Percentiles rank a stretch among this genome's conserved stretches.
These are phyloP conservation scores for Orbilia oligospora DNA, from an alignment of 2,329 filamentous ascomycete genomes.

Conservation along the genomic window DNA sequence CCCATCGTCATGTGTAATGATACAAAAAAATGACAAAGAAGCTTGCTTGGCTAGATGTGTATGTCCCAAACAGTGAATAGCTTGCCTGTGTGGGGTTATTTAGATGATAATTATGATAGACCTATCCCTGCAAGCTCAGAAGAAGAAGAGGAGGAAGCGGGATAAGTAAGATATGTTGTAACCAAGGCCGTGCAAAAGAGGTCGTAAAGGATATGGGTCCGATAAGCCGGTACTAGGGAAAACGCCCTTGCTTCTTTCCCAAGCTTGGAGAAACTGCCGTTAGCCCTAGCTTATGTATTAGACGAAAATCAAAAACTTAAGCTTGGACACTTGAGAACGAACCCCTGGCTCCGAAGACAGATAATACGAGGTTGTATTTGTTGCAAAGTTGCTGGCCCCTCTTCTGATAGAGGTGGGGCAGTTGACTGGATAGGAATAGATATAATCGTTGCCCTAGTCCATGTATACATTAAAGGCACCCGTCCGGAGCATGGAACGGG, in stretches of 20 bases:
- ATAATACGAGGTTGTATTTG: constrained; percentile 36
- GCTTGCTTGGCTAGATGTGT: constrained; percentile 47
- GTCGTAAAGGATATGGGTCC: not conserved
- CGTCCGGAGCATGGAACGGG: too few species aligned
- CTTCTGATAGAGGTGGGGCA: constrained; percentile 50
- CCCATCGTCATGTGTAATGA: constrained; percentile 57
- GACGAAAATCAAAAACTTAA: constrained; percentile 11
- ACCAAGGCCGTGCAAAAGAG: not conserved
- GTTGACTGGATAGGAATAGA: constrained; percentile 13
- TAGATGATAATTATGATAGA: constrained; percentile 20
- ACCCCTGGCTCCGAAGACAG: not conserved
- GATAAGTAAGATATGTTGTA: constrained; percentile 18
- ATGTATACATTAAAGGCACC: too few species aligned
- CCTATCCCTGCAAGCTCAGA: constrained; percentile 7
- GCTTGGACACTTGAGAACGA: not conserved
- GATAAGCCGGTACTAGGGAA: constrained; percentile 24
- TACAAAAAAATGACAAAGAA: constrained; percentile 57
- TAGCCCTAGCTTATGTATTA: constrained; percentile 1
- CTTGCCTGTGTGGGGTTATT: not conserved
- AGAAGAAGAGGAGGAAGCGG: not conserved
- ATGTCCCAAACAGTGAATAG: constrained; percentile 1
- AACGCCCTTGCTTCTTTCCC: constrained; percentile 7
- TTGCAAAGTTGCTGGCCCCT: constrained; percentile 31
- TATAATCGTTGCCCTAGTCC: too few species aligned
- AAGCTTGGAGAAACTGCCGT: constrained; percentile 19